Conservation (phyloP, 345 rosid species). For the Microthlaspi erraticum region DNA sequence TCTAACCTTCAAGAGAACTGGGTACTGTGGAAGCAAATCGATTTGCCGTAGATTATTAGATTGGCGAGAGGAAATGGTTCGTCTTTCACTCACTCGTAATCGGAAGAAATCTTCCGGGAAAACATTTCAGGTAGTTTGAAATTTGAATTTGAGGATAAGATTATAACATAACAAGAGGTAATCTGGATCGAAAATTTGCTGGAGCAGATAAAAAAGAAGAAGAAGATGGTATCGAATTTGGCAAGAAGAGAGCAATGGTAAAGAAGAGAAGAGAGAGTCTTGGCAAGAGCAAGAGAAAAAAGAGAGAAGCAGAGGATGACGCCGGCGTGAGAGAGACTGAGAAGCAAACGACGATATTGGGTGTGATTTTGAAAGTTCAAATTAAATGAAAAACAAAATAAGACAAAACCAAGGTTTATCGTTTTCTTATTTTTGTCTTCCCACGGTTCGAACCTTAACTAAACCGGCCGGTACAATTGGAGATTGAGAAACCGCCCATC, state of each 20-base stretch:
- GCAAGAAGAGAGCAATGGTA: no score
- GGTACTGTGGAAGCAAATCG: conserved; percentile 19
- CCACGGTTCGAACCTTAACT: not conserved
- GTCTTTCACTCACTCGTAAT: conserved; percentile 46
- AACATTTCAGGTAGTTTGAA: not conserved
- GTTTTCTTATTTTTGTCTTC: not conserved
- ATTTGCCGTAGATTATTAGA: no score
- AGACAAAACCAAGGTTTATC: not conserved
- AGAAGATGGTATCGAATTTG: no score
- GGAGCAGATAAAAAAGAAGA: conserved; percentile 35
- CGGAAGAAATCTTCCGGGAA: not conserved
- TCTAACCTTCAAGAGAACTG: conserved; percentile 46
- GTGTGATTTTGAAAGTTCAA: conserved; percentile 15
- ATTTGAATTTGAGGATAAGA: not conserved
- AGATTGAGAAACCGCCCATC: not conserved
- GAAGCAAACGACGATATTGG: not conserved
- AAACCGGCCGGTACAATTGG: conserved; percentile 20
- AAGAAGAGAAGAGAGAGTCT: not conserved
- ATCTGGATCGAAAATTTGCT: conserved; percentile 31
- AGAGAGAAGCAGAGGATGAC: not conserved
- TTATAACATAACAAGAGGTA: not conserved
- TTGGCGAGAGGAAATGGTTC: conserved; percentile 52
- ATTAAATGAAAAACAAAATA: not conserved
- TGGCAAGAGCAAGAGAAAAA: not conserved
- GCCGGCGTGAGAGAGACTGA: conserved; percentile 3